Conservation (phyloP, 2,329 filamentous ascomycete species). For the Xylariaceae sp. region DNA sequence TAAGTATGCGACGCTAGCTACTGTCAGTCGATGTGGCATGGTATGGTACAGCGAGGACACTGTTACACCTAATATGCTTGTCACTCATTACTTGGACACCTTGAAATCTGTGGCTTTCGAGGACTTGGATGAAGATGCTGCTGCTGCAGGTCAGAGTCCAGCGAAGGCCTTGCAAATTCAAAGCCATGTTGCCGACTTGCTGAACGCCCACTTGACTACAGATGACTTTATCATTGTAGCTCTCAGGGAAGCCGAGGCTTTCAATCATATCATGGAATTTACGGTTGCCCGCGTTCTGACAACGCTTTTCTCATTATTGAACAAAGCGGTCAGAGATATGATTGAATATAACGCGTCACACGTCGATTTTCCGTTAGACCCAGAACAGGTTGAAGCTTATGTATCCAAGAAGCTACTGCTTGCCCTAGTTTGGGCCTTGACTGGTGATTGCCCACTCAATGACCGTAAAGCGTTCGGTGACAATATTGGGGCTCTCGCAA, state of each 20-base stretch:
- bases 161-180: conserved; percentile 82
- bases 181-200: conserved; percentile 76
- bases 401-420: conserved; percentile 93
- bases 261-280: conserved; percentile 98
- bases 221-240: conserved; percentile 83
- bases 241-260: conserved; percentile 75
- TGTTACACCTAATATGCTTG: conserved; percentile 90
- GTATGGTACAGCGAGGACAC: conserved; percentile 99
- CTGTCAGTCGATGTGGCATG: conserved; percentile 99
- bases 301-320: conserved; percentile 92
- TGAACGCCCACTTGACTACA: conserved; percentile 75
- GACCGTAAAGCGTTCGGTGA: conserved; percentile 93
- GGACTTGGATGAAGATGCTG: conserved; percentile 91
- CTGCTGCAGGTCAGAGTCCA: conserved; percentile 75
- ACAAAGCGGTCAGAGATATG: conserved; percentile 89
- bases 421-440: conserved; percentile 92
- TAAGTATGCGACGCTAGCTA: conserved; percentile 96
- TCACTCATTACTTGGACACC: conserved; percentile 85
- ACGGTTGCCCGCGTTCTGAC: conserved; percentile 88
- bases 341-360: conserved; percentile 97
- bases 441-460: conserved; percentile 86
- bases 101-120: conserved; percentile 87
- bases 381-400: conserved; percentile 87
- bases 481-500: conserved; percentile 79
- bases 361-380: conserved; percentile 88